Percentiles rank a stretch among this genome's conserved stretches.
Conservation (phyloP, 805 yeast genomes). For the Saccharomycopsis sp. region DNA sequence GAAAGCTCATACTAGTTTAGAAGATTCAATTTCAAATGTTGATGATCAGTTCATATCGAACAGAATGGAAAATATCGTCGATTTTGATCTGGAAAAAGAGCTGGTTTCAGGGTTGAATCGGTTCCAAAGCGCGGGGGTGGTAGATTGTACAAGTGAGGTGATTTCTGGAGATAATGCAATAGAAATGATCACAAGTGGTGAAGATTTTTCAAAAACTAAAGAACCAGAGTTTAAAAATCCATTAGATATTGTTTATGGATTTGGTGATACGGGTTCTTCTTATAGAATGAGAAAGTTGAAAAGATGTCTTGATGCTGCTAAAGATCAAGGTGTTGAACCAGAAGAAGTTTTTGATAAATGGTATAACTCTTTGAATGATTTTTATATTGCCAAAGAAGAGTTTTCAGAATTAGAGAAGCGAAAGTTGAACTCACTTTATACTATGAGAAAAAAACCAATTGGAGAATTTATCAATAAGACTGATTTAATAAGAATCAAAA, state of each 20-base stretch:
- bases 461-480: slow-evolving; percentile 9
- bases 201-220: not conserved
- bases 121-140: too few relatives aligned
- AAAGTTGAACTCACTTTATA: slow-evolving; percentile 2
- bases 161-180: not conserved
- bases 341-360: slow-evolving; percentile 2
- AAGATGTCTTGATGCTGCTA: slow-evolving; percentile 3
- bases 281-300: slow-evolving; percentile 9
- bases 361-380: slow-evolving; percentile 5
- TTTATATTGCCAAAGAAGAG: slow-evolving; percentile 10
- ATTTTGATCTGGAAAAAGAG: too few relatives aligned
- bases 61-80: too few relatives aligned
- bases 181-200: not conserved
- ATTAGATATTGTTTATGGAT: slow-evolving; percentile 1
- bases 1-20: too few relatives aligned
- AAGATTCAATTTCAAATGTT: too few relatives aligned
- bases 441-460: slow-evolving; percentile 6
- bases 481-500: not conserved
- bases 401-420: slow-evolving; percentile 4
- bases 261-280: slow-evolving; percentile 8
- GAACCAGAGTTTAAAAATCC: slow-evolving; percentile 4
- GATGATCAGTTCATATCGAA: too few relatives aligned
- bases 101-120: too few relatives aligned
- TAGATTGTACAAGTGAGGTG: not conserved
- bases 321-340: not conserved